phyloP scores from a whole-genome alignment of 495 filamentous ascomycete species.

The Tuber microsphaerosporum region DNA sequence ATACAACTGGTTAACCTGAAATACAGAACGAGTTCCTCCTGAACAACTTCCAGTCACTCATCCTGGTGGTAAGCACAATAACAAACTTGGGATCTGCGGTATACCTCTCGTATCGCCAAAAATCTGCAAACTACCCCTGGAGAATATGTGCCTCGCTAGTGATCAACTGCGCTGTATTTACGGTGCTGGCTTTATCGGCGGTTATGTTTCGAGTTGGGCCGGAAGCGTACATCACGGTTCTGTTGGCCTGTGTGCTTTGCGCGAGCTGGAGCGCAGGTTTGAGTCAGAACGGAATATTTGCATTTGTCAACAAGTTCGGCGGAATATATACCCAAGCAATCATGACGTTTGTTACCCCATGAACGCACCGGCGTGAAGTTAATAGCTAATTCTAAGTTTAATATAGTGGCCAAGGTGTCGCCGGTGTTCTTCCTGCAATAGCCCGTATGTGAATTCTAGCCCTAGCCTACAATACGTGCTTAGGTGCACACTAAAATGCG shows the following conservation, averaged over 20 bases:
- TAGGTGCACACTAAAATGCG: background rate
- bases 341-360: constrained; percentile 56
- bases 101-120: constrained; percentile 69
- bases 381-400: constrained; percentile 11
- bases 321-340: constrained; percentile 89
- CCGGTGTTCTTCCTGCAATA: constrained; percentile 82
- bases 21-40: constrained; percentile 56
- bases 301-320: constrained; percentile 79
- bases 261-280: constrained; percentile 73
- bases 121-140: constrained; percentile 70
- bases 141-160: constrained; percentile 68
- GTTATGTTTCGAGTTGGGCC: constrained; percentile 54
- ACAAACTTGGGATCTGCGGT: constrained; percentile 69
- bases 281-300: constrained; percentile 90
- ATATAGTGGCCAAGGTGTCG: constrained; percentile 67
- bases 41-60: constrained; percentile 75
- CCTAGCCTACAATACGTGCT: background rate
- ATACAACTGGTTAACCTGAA: background rate
- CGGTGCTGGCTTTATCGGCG: constrained; percentile 73
- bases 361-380: no score
- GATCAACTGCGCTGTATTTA: constrained; percentile 65
- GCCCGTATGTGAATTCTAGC: constrained; percentile 46
- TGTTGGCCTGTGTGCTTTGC: constrained; percentile 74
- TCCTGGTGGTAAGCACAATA: constrained; percentile 75
- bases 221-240: constrained; percentile 64